These are phyloP conservation scores for Diaporthe australafricana DNA, from an alignment of 2,329 filamentous ascomycete genomes.

Conservation along the genomic window DNA sequence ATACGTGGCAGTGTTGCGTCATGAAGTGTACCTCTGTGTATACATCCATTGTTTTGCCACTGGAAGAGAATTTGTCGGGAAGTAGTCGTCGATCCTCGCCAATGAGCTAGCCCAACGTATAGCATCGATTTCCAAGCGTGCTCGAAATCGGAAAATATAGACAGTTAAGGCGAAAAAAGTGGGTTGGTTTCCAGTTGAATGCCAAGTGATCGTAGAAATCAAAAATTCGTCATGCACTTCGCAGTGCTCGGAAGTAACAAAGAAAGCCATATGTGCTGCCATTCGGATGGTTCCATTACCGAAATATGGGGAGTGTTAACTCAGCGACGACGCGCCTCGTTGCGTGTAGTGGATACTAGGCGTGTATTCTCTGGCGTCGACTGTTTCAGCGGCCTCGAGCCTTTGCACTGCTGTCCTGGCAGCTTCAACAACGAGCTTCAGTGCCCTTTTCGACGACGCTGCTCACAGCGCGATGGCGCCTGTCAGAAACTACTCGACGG, in stretches of 20 bases:
- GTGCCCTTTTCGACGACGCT: background rate
- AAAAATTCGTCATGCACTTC: background rate
- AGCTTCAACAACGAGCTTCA: background rate
- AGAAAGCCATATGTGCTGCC: background rate
- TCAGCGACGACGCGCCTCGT: too few species aligned
- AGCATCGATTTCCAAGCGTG: background rate
- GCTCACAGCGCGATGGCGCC: background rate
- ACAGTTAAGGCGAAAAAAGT: background rate
- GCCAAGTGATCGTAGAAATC: background rate
- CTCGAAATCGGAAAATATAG: constrained; percentile 1
- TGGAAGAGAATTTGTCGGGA: background rate
- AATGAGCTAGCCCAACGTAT: constrained; percentile 14
- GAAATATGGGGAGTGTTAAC: too few species aligned
- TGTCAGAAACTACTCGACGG: constrained; percentile 48
- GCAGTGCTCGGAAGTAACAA: background rate
- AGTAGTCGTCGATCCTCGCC: background rate
- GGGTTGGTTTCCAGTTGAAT: background rate
- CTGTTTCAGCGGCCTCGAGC: background rate
- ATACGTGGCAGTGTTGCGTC: background rate
- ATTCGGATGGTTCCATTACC: background rate
- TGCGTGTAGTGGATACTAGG: too few species aligned
- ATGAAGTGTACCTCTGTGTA: background rate
- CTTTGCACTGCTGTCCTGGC: background rate
- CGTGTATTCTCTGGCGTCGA: too few species aligned
- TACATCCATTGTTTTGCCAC: background rate